Base-by-base conservation (phyloP, 345 rosid genomes). In the Durio zibethinus region DNA sequence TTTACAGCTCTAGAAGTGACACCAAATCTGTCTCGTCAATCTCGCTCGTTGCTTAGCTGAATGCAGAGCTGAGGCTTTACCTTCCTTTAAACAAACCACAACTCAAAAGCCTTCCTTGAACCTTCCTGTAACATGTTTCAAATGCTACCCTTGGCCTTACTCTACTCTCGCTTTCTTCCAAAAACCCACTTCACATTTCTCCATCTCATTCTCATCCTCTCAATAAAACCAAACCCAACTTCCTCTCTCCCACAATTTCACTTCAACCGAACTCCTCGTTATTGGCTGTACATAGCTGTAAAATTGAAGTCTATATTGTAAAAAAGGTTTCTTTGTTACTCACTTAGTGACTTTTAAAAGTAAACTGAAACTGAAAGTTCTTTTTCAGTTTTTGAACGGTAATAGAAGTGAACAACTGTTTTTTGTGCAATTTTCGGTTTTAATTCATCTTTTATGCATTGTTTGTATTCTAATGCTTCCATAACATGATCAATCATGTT, bases 271-370 rank as follows among this genome's bases (percentile, higher is more conserved):
- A 81, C 94, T 95, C 80, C 91, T 92, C 98, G 99, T 42, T 95
- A 93, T 80, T 93, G 98, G 98, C 74, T 93, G 82, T 95, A 91
- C 66, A 86, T 95, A 7, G 98, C 98, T 68, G 96, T 98, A 1
- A 95, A 95, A 85, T 81, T 95, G 85, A 82, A 77, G 84, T 90
- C 99, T 42, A 69, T 92, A 35, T 95, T 98, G 99, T 95, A 90
- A 82, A 63, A 21, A 11, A 18, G 81, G 18, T 45, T 74, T 45
- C 4, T 43, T 61, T 14, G n/a, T n/a, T n/a, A n/a, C n/a, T n/a
- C n/a, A 25, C 53, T 42, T 16, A 20, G 2, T 67, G 35, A 4
- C 25, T 6, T 20, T 48, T 52, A 45, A 16, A 15, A 3, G n/a
- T 18, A 52, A 18, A 18, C 1, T 5, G 23, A 54, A 54, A 54